Base-by-base conservation (phyloP, 1,284 basidiomycete species). In the Moniliophthora roreri region DNA sequence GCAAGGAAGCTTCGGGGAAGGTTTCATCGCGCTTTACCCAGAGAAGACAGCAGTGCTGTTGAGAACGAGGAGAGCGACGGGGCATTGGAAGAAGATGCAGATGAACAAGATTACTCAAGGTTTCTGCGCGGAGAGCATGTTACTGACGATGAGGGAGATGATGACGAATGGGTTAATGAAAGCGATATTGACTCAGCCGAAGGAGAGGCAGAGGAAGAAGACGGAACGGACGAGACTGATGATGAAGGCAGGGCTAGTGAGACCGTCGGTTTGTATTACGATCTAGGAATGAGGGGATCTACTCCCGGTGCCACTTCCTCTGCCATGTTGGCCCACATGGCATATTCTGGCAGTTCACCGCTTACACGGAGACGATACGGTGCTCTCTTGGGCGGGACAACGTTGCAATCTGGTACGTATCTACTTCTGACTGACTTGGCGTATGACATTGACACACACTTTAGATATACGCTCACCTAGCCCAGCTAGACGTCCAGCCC, bases 71-170 rank as follows among this genome's bases (percentile, higher is more conserved):
- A 64, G 54, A 61, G 62, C 58, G 58, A 59, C 15, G 58, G 60
- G 41, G 61, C 59, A 23, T 59, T 64, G 51, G 54, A 59, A 26
- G 50, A 65, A 54, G 61, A 62, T 59, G 65, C 57, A n/a, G 64
- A 64, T 2, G 65, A 64, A 18, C 70, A 73, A 16, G 57, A 73
- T 2, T 89, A 89, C 63, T 65, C 68, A 42, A 73, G 78, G 37
- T 89, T 89, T 62, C 67, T 88, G 59, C 71, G 78, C 15, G 87
- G 85, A 13, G 85, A 88, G 56, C 69, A 73, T 26, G 72, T 89
- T 46, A 82, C 78, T 54, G 87, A 88, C 53, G 85, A 87, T 45
- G 84, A 83, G 15, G 78, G 75, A n/a, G 78, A 80, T 41, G 56
- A 51, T 11, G 48, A 51, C 18, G 58, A 54, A 21, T 55, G 51